Evolutionary conservation across 345 rosid genomes (phyloP).

Genomic region (Rhizophora apiculata): DNA sequence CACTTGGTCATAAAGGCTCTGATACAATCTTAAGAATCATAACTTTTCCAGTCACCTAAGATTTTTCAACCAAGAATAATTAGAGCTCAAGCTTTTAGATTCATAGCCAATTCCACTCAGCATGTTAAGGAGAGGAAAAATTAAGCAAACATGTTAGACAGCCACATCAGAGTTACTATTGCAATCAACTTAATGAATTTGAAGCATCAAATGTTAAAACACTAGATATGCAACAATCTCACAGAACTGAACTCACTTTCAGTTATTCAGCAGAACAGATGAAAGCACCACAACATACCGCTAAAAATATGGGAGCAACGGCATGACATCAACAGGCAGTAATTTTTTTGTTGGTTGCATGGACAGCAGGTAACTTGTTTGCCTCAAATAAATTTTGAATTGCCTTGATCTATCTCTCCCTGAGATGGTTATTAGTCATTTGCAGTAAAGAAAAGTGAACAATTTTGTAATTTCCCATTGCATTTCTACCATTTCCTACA

Average conservation of each 20-base stretch:
- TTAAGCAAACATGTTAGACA: not conserved
- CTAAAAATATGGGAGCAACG: conserved; percentile 82
- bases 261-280: not conserved
- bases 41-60: too few relatives aligned
- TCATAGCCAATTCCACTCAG: not conserved
- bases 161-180: not conserved
- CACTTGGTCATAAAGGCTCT: too few relatives aligned
- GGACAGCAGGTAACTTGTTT: conserved; percentile 70
- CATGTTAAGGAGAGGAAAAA: not conserved
- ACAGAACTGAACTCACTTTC: not conserved
- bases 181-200: not conserved
- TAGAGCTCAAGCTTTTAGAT: not conserved
- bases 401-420: conserved; percentile 90
- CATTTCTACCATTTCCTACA: conserved; percentile 2
- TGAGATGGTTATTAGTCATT: conserved; percentile 30
- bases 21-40: not conserved
- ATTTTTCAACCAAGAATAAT: too few relatives aligned
- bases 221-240: not conserved
- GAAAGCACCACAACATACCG: conserved; percentile 49
- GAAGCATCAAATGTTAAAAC: not conserved
- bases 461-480: not conserved
- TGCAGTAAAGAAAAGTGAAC: conserved; percentile 5
- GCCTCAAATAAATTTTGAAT: conserved; percentile 87
- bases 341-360: conserved; percentile 80
- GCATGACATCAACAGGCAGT: conserved; percentile 67